phyloP scores from a whole-genome alignment of 352 stramenopile genomes.

The Pythium periplocum region DNA sequence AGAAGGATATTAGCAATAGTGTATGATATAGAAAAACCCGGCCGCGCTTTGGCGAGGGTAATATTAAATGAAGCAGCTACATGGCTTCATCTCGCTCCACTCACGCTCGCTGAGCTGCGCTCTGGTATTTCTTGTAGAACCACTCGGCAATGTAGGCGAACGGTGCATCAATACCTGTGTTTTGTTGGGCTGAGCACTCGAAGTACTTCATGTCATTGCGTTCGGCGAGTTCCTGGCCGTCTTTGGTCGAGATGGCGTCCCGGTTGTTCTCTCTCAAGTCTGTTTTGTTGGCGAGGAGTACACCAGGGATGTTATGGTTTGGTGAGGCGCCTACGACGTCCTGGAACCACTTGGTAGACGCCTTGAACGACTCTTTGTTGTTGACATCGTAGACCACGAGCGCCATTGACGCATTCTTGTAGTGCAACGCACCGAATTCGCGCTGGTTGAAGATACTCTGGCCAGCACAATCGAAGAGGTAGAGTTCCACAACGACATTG shows the following conservation, averaged over 20 bases:
- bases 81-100: no score
- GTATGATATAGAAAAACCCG: conserved; percentile 4
- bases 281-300: conserved; percentile 76
- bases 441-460: conserved; percentile 94
- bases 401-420: conserved; percentile 72
- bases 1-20: not conserved
- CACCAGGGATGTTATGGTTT: conserved; percentile 71
- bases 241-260: conserved; percentile 62
- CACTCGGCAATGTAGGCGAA: conserved; percentile 78
- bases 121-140: conserved; percentile 85
- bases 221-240: conserved; percentile 64
- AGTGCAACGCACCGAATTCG: conserved; percentile 82
- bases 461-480: conserved; percentile 90
- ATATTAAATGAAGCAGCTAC: no score
- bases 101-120: conserved; percentile 44
- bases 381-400: conserved; percentile 83
- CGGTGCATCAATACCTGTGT: conserved; percentile 61
- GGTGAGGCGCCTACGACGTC: conserved; percentile 64
- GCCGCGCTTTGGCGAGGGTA: no score
- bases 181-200: conserved; percentile 76
- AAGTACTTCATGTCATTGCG: conserved; percentile 82
- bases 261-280: conserved; percentile 75
- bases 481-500: conserved; percentile 91
- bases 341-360: conserved; percentile 78
- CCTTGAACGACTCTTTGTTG: conserved; percentile 86